These are phyloP conservation scores for Ascochyta pisi DNA, from an alignment of 2,329 filamentous ascomycete genomes.

Conservation along the genomic window DNA sequence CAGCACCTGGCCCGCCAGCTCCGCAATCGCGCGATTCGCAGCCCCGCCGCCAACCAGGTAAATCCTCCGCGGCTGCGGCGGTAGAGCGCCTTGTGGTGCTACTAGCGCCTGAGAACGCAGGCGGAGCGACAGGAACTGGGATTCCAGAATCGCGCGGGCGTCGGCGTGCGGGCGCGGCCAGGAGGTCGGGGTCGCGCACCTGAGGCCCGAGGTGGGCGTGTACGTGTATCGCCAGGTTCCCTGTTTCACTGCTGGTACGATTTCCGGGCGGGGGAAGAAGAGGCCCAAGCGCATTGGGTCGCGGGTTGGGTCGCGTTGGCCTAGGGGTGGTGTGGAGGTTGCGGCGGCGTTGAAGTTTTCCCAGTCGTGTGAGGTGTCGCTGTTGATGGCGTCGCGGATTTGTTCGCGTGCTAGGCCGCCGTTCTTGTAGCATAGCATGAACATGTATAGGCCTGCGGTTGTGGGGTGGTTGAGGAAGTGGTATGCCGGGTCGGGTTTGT, in stretches of 20 bases:
- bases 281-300: conserved; percentile 82
- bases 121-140: conserved; percentile 90
- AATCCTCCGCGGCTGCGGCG: conserved; percentile 84
- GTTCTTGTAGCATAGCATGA: conserved; percentile 99
- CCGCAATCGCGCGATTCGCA: conserved; percentile 86
- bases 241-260: conserved; percentile 86
- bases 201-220: conserved; percentile 55
- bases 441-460: conserved; percentile 92
- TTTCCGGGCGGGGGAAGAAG: conserved; percentile 96
- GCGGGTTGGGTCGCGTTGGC: conserved; percentile 54
- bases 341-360: conserved; percentile 78
- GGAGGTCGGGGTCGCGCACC: conserved; percentile 23
- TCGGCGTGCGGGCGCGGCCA: conserved; percentile 70
- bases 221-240: conserved; percentile 87
- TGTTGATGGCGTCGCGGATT: conserved; percentile 80
- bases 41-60: conserved; percentile 95
- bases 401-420: conserved; percentile 91
- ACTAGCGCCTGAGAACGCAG: conserved; percentile 83
- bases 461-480: conserved; percentile 99
- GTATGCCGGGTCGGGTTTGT: conserved; percentile 87
- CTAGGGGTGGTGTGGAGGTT: conserved; percentile 72
- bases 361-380: conserved; percentile 65
- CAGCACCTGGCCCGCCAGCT: conserved; percentile 84
- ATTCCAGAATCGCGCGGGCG: conserved; percentile 87
- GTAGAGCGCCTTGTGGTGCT: conserved; percentile 62